Evolutionary conservation across 2,329 filamentous ascomycete genomes (phyloP).

Genomic region (Aspergillus melleus): DNA sequence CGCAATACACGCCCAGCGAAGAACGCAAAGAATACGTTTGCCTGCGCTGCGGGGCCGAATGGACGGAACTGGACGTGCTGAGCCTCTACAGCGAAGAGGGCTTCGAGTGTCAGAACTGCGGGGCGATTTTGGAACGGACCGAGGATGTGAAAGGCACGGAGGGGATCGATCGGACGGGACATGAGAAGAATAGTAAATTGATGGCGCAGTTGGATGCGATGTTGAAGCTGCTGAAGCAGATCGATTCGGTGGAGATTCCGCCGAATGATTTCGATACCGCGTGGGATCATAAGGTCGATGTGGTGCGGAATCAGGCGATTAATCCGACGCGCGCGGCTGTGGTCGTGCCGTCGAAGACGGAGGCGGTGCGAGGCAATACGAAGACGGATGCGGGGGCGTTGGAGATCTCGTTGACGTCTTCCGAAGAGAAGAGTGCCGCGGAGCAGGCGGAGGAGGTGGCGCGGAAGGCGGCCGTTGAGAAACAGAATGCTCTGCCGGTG

Average conservation of each 20-base stretch:
- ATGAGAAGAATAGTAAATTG: conserved; percentile 51
- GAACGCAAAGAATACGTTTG: conserved; percentile 95
- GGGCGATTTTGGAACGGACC: conserved; percentile 46
- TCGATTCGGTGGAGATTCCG: conserved; percentile 49
- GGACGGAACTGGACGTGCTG: conserved; percentile 85
- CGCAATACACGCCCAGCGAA: conserved; percentile 72
- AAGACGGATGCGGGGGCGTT: conserved; percentile 47
- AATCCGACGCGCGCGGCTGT: conserved; percentile 43
- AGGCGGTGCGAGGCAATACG: conserved; percentile 42
- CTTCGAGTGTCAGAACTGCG: conserved; percentile 83
- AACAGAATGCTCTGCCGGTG: conserved; percentile 53
- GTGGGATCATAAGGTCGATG: conserved; percentile 50
- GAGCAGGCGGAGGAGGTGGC: conserved; percentile 50
- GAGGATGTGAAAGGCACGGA: conserved; percentile 46
- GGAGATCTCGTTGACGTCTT: conserved; percentile 51
- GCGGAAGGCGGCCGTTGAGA: conserved; percentile 49
- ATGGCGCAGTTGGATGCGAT: conserved; percentile 50
- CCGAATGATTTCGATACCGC: conserved; percentile 51
- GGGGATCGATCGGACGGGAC: conserved; percentile 47
- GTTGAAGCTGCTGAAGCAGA: conserved; percentile 49
- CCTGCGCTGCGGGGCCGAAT: conserved; percentile 76
- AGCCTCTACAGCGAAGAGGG: conserved; percentile 67
- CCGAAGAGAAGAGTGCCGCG: conserved; percentile 49
- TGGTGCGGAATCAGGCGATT: conserved; percentile 44
- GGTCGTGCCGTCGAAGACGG: conserved; percentile 41